Evolutionary conservation across 768 basidiomycete species (phyloP).

Genomic region (Leccinum subgranulosum): DNA sequence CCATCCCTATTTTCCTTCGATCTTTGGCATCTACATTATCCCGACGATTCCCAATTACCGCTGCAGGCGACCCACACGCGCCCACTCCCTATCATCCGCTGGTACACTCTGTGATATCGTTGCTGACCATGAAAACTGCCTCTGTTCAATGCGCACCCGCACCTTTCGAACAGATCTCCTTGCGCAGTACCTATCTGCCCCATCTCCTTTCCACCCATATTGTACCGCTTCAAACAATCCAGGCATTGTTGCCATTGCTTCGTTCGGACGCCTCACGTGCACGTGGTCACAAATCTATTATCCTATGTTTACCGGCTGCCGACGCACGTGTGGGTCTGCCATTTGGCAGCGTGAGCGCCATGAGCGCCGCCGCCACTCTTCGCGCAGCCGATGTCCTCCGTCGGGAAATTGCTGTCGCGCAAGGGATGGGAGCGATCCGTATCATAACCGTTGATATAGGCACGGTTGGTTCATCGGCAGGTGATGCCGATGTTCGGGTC

Average conservation of each 20-base stretch:
- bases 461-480: slow-evolving; percentile 33
- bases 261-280: slow-evolving; percentile 60
- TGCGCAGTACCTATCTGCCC: slow-evolving; percentile 61
- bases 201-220: slow-evolving; percentile 75
- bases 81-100: slow-evolving; percentile 63
- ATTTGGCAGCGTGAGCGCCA: slow-evolving; percentile 59
- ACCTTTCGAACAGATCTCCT: slow-evolving; percentile 68
- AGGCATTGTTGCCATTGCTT: slow-evolving; percentile 72
- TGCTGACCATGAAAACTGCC: slow-evolving; percentile 56
- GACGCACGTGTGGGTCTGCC: slow-evolving; percentile 76
- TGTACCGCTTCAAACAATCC: slow-evolving; percentile 72
- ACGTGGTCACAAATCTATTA: slow-evolving; percentile 45
- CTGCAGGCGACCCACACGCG: slow-evolving; percentile 78
- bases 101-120: slow-evolving; percentile 75
- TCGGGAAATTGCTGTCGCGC: slow-evolving; percentile 67
- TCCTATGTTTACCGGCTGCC: slow-evolving; percentile 73
- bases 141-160: slow-evolving; percentile 40
- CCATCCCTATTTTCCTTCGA: slow-evolving; percentile 73
- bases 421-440: slow-evolving; percentile 50
- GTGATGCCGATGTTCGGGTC: slow-evolving; percentile 36
- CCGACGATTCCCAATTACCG: slow-evolving; percentile 75
- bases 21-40: slow-evolving; percentile 78
- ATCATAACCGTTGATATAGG: slow-evolving; percentile 78
- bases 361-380: slow-evolving; percentile 72
- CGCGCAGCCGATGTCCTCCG: slow-evolving; percentile 72